phyloP scores from a whole-genome alignment of 73 alveolate species.

The Tetrahymena thermophila region DNA sequence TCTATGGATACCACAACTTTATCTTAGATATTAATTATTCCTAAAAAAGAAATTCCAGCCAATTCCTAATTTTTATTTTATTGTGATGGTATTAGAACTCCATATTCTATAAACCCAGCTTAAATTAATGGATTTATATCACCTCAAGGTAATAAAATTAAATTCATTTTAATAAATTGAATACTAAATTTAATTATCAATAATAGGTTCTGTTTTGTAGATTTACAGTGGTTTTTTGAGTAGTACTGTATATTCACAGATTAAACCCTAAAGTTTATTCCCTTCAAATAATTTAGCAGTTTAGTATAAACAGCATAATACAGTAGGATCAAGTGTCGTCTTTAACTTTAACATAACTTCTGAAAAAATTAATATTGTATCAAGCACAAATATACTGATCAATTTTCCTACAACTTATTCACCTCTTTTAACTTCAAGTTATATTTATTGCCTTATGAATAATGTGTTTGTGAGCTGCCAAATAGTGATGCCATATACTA shows the following conservation, averaged over 20 bases:
- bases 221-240: neutral
- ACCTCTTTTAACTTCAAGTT: neutral
- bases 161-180: neutral
- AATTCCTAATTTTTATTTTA: neutral
- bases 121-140: neutral
- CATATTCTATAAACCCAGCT: neutral
- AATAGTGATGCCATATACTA: neutral
- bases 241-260: neutral
- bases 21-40: neutral
- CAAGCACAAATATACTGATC: neutral
- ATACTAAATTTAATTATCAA: neutral
- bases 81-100: neutral
- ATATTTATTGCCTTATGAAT: neutral
- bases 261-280: neutral
- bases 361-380: neutral
- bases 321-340: neutral
- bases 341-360: neutral
- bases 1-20: neutral
- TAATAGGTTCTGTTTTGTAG: neutral
- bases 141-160: neutral
- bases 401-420: neutral
- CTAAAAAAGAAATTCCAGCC: neutral
- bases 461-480: neutral
- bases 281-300: neutral
- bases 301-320: neutral